Conservation (phyloP, 2,329 filamentous ascomycete genomes). For the Pseudohalonectria lignicola region DNA sequence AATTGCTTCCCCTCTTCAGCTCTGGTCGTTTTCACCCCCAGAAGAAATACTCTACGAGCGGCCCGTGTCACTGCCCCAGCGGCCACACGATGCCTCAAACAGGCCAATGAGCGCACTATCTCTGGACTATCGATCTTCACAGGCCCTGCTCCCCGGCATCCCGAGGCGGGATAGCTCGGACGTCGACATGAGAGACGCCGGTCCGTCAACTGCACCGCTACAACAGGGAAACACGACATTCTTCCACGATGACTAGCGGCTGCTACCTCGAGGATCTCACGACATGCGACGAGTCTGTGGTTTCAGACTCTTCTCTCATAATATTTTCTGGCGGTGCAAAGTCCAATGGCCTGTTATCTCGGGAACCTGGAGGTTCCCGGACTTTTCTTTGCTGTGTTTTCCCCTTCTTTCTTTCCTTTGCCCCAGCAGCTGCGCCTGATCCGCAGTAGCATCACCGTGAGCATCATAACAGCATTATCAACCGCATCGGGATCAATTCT, state of each 20-base stretch:
- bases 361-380: no score
- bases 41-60: constrained; percentile 52
- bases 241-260: constrained; percentile 28
- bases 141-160: constrained; percentile 17
- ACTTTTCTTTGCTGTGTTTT: no score
- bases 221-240: constrained; percentile 35
- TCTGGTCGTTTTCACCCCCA: constrained; percentile 90
- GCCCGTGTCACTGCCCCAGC: constrained; percentile 36
- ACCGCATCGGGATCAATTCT: no score
- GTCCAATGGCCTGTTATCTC: no score
- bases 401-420: no score
- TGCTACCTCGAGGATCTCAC: no score
- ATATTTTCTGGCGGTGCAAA: no score
- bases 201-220: constrained; percentile 42
- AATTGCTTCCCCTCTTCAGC: constrained; percentile 34
- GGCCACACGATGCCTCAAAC: constrained; percentile 30
- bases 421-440: no score
- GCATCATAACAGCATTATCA: no score
- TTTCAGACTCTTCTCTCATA: no score
- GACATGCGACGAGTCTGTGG: no score
- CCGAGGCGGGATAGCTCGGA: constrained; percentile 30
- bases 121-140: constrained; percentile 28
- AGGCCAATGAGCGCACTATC: constrained; percentile 41
- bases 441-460: no score
- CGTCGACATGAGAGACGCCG: constrained; percentile 45